Percentiles rank a stretch among this genome's conserved stretches.
These are phyloP conservation scores for Gonapodya sp. DNA, from an alignment of 192 early-diverging fungal genomes.

Conservation along the genomic window DNA sequence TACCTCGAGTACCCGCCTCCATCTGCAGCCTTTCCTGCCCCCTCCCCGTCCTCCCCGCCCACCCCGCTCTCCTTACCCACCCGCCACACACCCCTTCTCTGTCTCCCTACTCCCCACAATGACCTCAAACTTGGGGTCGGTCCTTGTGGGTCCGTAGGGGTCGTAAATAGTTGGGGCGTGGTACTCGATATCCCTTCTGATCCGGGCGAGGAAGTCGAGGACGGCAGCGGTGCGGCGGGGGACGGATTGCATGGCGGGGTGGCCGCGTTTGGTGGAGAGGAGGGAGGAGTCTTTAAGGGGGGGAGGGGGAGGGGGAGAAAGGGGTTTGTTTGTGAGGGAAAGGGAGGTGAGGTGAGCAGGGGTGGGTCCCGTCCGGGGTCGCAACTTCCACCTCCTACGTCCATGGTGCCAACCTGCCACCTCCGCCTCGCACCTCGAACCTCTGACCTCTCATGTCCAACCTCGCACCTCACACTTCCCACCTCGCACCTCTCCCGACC, in stretches of 20 bases:
- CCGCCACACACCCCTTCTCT: slow-evolving; percentile 51
- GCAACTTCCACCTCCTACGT: no score
- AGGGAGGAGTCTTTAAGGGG: slow-evolving; percentile 38
- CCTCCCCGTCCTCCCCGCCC: no score
- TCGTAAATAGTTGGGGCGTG: slow-evolving; percentile 66
- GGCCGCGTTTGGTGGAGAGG: slow-evolving; percentile 60
- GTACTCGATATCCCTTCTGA: slow-evolving; percentile 36
- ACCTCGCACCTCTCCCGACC: background rate
- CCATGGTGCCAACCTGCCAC: no score
- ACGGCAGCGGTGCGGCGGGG: slow-evolving; percentile 49
- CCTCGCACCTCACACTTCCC: background rate
- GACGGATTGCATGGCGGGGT: slow-evolving; percentile 57
- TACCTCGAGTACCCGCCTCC: no score
- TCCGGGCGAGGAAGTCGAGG: slow-evolving; percentile 39
- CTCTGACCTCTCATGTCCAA: no score
- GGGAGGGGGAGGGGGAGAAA: background rate
- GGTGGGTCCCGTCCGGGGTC: no score
- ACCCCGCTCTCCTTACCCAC: no score
- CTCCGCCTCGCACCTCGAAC: no score
- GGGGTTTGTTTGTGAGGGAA: background rate
- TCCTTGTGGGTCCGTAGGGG: slow-evolving; percentile 75
- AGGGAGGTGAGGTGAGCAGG: no score
- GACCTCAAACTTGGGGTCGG: slow-evolving; percentile 59
- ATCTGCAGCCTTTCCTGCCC: no score
- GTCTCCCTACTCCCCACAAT: slow-evolving; percentile 83